Evolutionary conservation across 257 asterid genomes (phyloP), one percentile per base, ranked within the genome.

Genomic region (Cruciata laevipes): DNA sequence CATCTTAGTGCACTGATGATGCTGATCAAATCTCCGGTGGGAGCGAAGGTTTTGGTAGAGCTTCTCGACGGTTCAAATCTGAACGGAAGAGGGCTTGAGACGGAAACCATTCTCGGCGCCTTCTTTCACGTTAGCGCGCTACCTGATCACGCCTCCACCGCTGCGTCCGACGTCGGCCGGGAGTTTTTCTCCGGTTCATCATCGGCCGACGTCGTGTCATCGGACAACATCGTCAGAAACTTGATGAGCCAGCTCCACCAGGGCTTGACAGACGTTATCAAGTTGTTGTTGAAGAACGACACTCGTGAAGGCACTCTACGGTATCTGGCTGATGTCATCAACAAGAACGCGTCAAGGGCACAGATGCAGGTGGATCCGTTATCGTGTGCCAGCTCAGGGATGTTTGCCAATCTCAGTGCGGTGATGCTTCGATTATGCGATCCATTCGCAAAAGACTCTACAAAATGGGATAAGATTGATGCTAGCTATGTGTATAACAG

Each of bases 61-160:
- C 95, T 89, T 77, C 94, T 12, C 51, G 3, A 13, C 3, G 6
- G 51, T 42, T 11, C 4, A 1, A 13, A 13, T 11, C 0, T 42
- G 87, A 94, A 86, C 72, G 99, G 99, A 70, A 87, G 99, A 74
- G 95, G 82, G 25, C 86, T 94, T 62, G 99, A 94, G 83, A 84
- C 88, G 99, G 83, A 90, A 38, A 94, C 91, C 77, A 85, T 90
- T 65, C 78, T 94, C 76, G 99, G 99, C 20, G 95, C 97, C 6
- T 90, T 94, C 74, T 90, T 94, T 58, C 99, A 90, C 75, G 99
- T 94, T 49, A 94, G 99, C 77, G 97, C 97, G 58, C 80, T 94
- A 71, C 92, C 92, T 49, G 99, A 94, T 84, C 86, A 84, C 71
- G 65, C 80, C 55, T 90, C 86, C 87, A 86, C 82, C 89, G 83